phyloP scores from a whole-genome alignment of 2,329 filamentous ascomycete genomes.

The Arachnomyces sp. region DNA sequence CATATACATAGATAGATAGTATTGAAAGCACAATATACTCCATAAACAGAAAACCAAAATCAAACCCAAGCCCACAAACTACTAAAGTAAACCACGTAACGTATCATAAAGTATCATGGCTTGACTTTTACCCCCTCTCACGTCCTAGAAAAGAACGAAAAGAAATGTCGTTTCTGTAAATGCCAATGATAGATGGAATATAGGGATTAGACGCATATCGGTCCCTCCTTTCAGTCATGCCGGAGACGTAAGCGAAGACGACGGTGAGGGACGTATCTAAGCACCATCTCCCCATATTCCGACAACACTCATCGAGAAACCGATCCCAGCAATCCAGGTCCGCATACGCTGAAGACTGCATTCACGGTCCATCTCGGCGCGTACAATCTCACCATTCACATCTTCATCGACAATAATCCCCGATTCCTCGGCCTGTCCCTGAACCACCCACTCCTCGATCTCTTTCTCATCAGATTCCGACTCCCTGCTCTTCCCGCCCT shows the following conservation, averaged over 20 bases:
- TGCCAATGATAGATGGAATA: too few species aligned
- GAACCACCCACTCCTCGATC: conserved; percentile 29
- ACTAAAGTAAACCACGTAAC: too few species aligned
- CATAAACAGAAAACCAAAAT: too few species aligned
- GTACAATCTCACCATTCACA: conserved; percentile 40
- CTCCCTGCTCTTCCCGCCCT: conserved; percentile 12
- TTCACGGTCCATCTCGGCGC: conserved; percentile 37
- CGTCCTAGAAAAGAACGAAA: too few species aligned
- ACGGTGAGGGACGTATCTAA: conserved; percentile 12
- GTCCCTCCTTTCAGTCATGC: not conserved
- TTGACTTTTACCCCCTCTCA: too few species aligned
- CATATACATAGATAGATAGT: too few species aligned
- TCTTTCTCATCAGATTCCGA: conserved; percentile 28
- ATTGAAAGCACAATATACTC: too few species aligned
- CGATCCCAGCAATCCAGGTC: conserved; percentile 33
- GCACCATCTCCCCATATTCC: conserved; percentile 42
- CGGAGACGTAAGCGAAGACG: conserved; percentile 5
- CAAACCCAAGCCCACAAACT: too few species aligned
- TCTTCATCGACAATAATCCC: conserved; percentile 21
- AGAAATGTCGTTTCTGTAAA: too few species aligned
- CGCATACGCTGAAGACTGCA: conserved; percentile 31
- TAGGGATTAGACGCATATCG: too few species aligned
- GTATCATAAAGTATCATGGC: too few species aligned
- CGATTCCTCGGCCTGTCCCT: conserved; percentile 18
- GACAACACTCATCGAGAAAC: conserved; percentile 40